A percentile compares a stretch with the other conserved stretches of the same genome.
These are phyloP conservation scores for Takashimella koratensis DNA, from an alignment of 1,284 basidiomycete species.

Conservation along the genomic window DNA sequence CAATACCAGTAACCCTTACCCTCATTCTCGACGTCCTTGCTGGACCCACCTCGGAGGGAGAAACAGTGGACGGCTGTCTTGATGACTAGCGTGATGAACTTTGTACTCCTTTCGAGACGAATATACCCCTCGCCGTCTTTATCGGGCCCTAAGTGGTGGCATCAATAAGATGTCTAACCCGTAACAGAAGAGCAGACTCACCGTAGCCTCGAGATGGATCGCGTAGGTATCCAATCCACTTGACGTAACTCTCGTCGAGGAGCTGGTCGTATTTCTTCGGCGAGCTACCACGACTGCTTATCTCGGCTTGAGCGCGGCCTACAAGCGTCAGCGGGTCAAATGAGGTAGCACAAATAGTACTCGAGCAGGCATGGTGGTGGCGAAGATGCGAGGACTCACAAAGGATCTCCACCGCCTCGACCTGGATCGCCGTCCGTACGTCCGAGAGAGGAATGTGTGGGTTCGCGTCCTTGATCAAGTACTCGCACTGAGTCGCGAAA, in stretches of 20 bases:
- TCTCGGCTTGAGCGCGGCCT: background rate
- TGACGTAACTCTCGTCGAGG: background rate
- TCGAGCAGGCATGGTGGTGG: too few relatives aligned
- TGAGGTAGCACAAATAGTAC: too few relatives aligned
- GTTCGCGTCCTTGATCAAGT: background rate
- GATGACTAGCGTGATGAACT: conserved; percentile 1
- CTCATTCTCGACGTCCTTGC: too few relatives aligned
- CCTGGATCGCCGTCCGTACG: conserved; percentile 3
- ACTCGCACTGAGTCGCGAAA: conserved; percentile 1
- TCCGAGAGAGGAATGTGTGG: conserved; percentile 4
- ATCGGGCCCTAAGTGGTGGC: background rate
- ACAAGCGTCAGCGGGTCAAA: background rate
- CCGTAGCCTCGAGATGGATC: background rate
- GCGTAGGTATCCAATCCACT: conserved; percentile 1
- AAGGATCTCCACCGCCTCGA: conserved; percentile 4
- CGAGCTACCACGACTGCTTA: background rate
- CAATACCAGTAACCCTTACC: too few relatives aligned
- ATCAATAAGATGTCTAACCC: background rate
- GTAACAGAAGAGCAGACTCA: background rate
- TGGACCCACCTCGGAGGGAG: conserved; percentile 1
- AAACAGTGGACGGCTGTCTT: conserved; percentile 5
- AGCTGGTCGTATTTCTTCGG: background rate
- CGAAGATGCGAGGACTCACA: too few relatives aligned
- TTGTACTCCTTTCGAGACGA: conserved; percentile 1
- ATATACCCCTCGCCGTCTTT: background rate